These are phyloP conservation scores for Neurospora cerealis DNA, from an alignment of 495 filamentous ascomycete species.

Conservation along the genomic window DNA sequence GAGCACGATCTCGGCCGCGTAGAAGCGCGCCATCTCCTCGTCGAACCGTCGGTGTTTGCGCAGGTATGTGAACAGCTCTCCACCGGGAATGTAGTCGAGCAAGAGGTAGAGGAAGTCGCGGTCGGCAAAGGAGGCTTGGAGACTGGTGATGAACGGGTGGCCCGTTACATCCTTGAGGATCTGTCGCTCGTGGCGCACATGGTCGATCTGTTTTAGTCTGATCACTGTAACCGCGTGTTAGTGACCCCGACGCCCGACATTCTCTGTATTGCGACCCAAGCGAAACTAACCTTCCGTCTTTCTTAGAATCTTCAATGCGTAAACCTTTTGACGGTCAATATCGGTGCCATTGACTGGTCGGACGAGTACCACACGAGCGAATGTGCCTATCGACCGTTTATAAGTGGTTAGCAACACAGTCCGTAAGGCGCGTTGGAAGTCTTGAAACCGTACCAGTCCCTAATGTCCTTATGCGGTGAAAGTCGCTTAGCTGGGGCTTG, in stretches of 20 bases:
- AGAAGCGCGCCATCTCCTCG: constrained; percentile 78
- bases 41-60: constrained; percentile 79
- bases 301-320: constrained; percentile 85
- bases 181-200: constrained; percentile 87
- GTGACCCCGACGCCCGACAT: constrained; percentile 31
- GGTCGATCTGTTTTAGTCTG: constrained; percentile 93
- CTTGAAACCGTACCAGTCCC: constrained; percentile 57
- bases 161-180: constrained; percentile 80
- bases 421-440: constrained; percentile 7
- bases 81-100: constrained; percentile 84
- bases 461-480: constrained; percentile 77
- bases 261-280: neutral
- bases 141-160: constrained; percentile 91
- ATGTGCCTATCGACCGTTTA: constrained; percentile 57
- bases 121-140: constrained; percentile 85
- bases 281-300: constrained; percentile 54
- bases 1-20: constrained; percentile 89
- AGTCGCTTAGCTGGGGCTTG: constrained; percentile 52
- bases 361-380: constrained; percentile 89
- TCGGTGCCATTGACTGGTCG: constrained; percentile 47
- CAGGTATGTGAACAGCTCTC: constrained; percentile 91
- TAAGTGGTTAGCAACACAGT: constrained; percentile 21
- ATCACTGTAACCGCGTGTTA: constrained; percentile 51
- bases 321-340: constrained; percentile 57
- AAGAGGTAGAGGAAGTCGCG: constrained; percentile 85